Base-by-base conservation (phyloP, 1,139 yeast species). In the Hansenula lynferdii region DNA sequence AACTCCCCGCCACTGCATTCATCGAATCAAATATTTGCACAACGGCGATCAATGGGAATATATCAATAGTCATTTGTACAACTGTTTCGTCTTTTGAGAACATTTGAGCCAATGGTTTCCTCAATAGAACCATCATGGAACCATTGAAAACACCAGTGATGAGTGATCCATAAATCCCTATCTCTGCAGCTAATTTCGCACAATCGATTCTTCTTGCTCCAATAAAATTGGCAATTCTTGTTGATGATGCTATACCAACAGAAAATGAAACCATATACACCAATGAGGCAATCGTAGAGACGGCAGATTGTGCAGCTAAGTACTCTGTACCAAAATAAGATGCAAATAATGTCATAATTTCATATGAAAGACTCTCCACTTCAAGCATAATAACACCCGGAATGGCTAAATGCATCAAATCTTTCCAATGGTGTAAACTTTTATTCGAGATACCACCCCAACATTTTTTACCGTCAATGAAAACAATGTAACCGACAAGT, bases 231-330 rank as follows among this genome's bases (percentile, higher is more conserved):
- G 96, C 96, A 36, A 87, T 81, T 61, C 97, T 70, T 0, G 96
- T 87, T 1, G 95, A 81, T 0, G 90, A 72, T 0, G 95, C 95
- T 35, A 87, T 87, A 30, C 95, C 82, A 6, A 86, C 77, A 0
- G 96, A 92, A 67, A 89, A 89, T 12, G 96, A 96, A 12, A 85
- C 71, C 83, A 86, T 89, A 53, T 85, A 89, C 1, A 87, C 67
- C 38, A 89, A 65, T 2, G 94, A 82, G 1, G 92, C 90, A 37
- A 86, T 70, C 5, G 95, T 82, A 6, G 94, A 80, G 0, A 85
- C 80, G 0, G 95, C 90, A 34, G 95, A 82, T 59, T 89, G 96
- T 0, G 96, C 92, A 0, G 96, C 96, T 48, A 89, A 64, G 38
- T 84, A 85, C 5, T 76, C 72, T 1, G 95, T 84, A 4, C 97